Percentiles rank a stretch among this genome's conserved stretches.
These are phyloP conservation scores for Gynandropsis gynandra DNA, from an alignment of 345 rosid species.

Conservation along the genomic window DNA sequence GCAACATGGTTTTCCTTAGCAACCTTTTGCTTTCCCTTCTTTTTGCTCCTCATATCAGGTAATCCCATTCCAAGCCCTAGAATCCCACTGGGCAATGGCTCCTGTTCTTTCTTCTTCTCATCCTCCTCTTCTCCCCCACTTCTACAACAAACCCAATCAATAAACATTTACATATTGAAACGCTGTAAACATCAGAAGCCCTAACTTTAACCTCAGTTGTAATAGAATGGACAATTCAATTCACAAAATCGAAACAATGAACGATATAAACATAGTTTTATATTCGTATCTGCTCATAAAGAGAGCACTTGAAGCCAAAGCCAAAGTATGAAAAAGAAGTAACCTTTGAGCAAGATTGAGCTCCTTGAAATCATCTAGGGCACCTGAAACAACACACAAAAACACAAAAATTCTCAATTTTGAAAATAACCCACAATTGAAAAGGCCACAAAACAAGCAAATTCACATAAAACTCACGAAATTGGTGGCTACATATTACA, in stretches of 20 bases:
- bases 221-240: not conserved
- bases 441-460: not conserved
- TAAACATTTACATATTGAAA: not conserved
- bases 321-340: conserved; percentile 3
- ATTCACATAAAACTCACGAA: not conserved
- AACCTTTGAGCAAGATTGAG: conserved; percentile 71
- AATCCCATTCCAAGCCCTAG: conserved; percentile 90
- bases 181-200: not conserved
- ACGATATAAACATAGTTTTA: too few species aligned
- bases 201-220: not conserved
- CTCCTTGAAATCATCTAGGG: conserved; percentile 88
- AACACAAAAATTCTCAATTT: not conserved
- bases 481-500: not conserved
- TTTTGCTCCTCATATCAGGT: conserved; percentile 82
- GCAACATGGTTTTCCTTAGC: conserved; percentile 60
- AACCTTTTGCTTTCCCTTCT: conserved; percentile 57
- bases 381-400: conserved; percentile 49
- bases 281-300: too few species aligned
- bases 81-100: conserved; percentile 49
- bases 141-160: conserved; percentile 22
- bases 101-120: conserved; percentile 25
- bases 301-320: not conserved
- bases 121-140: conserved; percentile 35
- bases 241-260: not conserved
- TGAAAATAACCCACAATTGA: not conserved